These are phyloP conservation scores for Tripterygium wilfordii DNA, from an alignment of 177 flowering plant genomes.

Conservation along the genomic window DNA sequence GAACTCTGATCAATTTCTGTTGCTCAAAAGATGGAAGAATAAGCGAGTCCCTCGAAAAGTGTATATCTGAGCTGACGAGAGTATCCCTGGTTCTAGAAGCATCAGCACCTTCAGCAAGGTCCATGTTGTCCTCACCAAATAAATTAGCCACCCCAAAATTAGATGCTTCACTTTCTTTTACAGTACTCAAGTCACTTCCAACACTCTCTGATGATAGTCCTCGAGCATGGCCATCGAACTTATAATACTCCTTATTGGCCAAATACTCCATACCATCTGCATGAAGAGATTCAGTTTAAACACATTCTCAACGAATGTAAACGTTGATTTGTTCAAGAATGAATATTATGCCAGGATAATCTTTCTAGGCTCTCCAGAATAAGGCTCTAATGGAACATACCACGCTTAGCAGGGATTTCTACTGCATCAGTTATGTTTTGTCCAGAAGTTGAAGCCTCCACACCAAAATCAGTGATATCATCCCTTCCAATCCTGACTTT, in stretches of 20 bases:
- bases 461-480: conserved; percentile 38
- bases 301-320: conserved; percentile 26
- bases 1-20: conserved; percentile 72
- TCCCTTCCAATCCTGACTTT: no score
- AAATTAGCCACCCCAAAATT: conserved; percentile 39
- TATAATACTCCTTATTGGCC: conserved; percentile 30
- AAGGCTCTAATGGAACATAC: conserved; percentile 39
- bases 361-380: conserved; percentile 44
- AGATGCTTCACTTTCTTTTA: conserved; percentile 56
- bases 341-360: conserved; percentile 28
- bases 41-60: conserved; percentile 31
- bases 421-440: conserved; percentile 37
- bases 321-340: conserved; percentile 25
- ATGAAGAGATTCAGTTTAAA: conserved; percentile 15
- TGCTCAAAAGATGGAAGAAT: conserved; percentile 73
- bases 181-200: conserved; percentile 68
- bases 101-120: conserved; percentile 37
- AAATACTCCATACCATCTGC: conserved; percentile 25
- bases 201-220: conserved; percentile 66
- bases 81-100: conserved; percentile 18
- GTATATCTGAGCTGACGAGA: conserved; percentile 28
- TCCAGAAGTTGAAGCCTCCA: conserved; percentile 43
- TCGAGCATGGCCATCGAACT: conserved; percentile 39
- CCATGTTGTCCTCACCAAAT: conserved; percentile 32
- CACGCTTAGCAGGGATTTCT: conserved; percentile 37